Evolutionary conservation across 2,329 filamentous ascomycete species (phyloP).

Genomic region (Talaromyces sp.): DNA sequence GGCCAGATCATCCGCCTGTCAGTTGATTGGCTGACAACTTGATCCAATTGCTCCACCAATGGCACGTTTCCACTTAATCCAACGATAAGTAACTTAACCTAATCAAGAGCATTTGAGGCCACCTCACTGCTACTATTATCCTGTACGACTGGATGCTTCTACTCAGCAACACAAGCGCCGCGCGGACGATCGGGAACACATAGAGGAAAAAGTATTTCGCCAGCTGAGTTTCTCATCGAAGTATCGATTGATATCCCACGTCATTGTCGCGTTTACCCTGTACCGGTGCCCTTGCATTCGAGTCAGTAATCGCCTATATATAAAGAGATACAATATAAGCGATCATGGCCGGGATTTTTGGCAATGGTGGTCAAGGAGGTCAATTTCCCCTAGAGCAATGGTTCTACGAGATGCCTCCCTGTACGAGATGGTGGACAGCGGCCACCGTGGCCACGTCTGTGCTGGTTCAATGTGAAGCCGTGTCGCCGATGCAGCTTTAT

Average conservation of each 20-base stretch:
- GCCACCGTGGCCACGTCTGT: slow-evolving; percentile 83
- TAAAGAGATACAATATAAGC: not conserved
- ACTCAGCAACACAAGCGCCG: not conserved
- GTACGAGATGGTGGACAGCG: slow-evolving; percentile 95
- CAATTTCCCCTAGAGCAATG: slow-evolving; percentile 86
- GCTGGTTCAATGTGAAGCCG: slow-evolving; percentile 85
- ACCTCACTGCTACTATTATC: not conserved
- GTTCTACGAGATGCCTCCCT: slow-evolving; percentile 98
- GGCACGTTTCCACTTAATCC: not conserved
- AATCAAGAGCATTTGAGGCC: slow-evolving; percentile 4
- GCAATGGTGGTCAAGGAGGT: slow-evolving; percentile 46
- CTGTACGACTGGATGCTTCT: not conserved
- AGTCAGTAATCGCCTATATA: not conserved
- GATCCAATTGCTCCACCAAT: not conserved
- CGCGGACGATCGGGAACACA: not conserved
- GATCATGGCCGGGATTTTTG: slow-evolving; percentile 44
- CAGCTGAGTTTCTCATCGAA: not conserved
- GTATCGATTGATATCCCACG: not conserved
- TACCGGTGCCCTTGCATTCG: not conserved
- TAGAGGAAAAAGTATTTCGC: not conserved
- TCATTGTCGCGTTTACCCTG: slow-evolving; percentile 4
- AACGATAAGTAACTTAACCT: not conserved
- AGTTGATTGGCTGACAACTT: not conserved
- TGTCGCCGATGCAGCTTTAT: slow-evolving; percentile 93
- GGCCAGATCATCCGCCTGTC: not conserved